Percentiles rank a stretch among this genome's conserved stretches.
Conservation (phyloP, 2,329 filamentous ascomycete genomes). For the Fusarium fujikuroi region DNA sequence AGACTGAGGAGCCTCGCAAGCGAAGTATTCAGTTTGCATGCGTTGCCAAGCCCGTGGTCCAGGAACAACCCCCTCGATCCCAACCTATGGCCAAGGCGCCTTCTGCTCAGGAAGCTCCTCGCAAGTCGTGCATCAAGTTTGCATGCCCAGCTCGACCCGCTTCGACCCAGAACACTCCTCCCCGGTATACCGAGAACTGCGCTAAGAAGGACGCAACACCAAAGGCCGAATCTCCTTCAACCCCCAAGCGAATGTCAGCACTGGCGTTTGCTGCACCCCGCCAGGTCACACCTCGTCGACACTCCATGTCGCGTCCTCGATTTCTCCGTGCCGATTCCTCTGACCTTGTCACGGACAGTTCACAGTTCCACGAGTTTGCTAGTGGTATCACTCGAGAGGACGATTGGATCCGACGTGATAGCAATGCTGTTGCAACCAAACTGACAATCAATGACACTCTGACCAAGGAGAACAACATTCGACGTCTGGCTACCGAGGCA, state of each 20-base stretch:
- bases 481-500: conserved; percentile 85
- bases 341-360: conserved; percentile 65
- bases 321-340: conserved; percentile 62
- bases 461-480: conserved; percentile 87
- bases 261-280: conserved; percentile 43
- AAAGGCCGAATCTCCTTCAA: conserved; percentile 46
- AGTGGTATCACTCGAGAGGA: conserved; percentile 84
- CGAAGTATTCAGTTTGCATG: conserved; percentile 95
- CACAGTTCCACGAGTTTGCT: conserved; percentile 90
- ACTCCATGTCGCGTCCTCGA: conserved; percentile 50
- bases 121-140: conserved; percentile 78
- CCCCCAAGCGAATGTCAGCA: conserved; percentile 45
- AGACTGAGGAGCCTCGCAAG: conserved; percentile 71
- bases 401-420: conserved; percentile 85
- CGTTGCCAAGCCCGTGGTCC: conserved; percentile 66
- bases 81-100: conserved; percentile 49
- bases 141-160: conserved; percentile 71
- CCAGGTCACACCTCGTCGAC: conserved; percentile 38
- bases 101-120: conserved; percentile 54
- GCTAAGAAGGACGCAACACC: conserved; percentile 19
- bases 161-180: conserved; percentile 53
- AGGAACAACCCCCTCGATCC: conserved; percentile 53
- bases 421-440: conserved; percentile 70
- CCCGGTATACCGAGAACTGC: conserved; percentile 37
- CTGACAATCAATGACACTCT: conserved; percentile 92